Percentiles rank a stretch among this genome's conserved stretches.
These are phyloP conservation scores for Rhizopus sp. DNA, from an alignment of 371 early-diverging fungal species.

Conservation along the genomic window DNA sequence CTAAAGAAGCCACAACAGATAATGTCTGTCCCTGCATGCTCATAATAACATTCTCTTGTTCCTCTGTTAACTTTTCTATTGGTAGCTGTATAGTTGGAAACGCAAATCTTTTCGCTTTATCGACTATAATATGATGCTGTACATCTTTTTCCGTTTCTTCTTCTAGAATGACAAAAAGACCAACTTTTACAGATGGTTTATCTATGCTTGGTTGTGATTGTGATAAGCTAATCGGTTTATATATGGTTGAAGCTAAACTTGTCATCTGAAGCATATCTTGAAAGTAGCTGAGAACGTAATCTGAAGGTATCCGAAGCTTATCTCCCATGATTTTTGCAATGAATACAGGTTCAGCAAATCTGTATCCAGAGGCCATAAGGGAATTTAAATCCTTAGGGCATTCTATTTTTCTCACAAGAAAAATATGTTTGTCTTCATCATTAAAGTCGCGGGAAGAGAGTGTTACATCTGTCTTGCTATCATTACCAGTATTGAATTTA, in stretches of 20 bases:
- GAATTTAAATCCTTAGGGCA: conserved; percentile 25
- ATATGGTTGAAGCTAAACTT: conserved; percentile 11
- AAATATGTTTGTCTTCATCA: conserved; percentile 36
- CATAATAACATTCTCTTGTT: conserved; percentile 24
- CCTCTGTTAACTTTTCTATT: conserved; percentile 15
- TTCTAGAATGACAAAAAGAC: conserved; percentile 35
- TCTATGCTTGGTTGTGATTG: neutral
- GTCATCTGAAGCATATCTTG: conserved; percentile 38
- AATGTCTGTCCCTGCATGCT: conserved; percentile 28
- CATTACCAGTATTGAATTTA: conserved; percentile 7
- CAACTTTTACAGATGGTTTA: conserved; percentile 25
- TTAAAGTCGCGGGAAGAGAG: conserved; percentile 15
- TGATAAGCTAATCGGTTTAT: conserved; percentile 4
- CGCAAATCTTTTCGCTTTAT: conserved; percentile 28
- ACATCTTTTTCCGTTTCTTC: conserved; percentile 20
- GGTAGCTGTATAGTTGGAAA: conserved; percentile 41
- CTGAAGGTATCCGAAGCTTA: conserved; percentile 35
- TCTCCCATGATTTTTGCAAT: conserved; percentile 45
- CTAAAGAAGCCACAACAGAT: conserved; percentile 7
- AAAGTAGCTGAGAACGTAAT: conserved; percentile 38
- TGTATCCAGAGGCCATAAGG: conserved; percentile 37
- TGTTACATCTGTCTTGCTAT: neutral
- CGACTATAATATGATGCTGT: conserved; percentile 28
- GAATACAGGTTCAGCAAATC: conserved; percentile 43
- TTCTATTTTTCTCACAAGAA: conserved; percentile 33